Evolutionary conservation across 2,329 filamentous ascomycete genomes (phyloP).

Genomic region (Cercospora sp.): DNA sequence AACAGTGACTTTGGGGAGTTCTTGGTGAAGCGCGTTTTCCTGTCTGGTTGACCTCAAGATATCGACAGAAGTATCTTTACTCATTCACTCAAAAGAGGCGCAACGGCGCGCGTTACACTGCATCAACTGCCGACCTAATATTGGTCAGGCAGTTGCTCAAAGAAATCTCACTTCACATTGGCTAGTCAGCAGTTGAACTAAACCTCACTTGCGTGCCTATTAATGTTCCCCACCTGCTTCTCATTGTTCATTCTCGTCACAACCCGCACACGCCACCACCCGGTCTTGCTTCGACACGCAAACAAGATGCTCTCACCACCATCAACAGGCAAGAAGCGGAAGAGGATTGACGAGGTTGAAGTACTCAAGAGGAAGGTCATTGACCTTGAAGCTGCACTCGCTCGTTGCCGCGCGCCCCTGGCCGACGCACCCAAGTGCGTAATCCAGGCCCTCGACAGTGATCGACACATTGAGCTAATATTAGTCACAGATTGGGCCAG

Average conservation of each 20-base stretch:
- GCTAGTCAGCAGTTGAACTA: background rate
- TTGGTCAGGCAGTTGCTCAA: background rate
- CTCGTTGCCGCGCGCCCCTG: background rate
- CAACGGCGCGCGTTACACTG: background rate
- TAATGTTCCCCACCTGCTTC: background rate
- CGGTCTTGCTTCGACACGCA: background rate
- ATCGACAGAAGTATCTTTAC: background rate
- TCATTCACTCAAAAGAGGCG: background rate
- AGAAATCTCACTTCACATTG: background rate
- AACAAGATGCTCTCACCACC: background rate
- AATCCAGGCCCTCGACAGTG: background rate
- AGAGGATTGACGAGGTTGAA: background rate
- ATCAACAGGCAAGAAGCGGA: background rate
- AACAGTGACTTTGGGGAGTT: constrained; percentile 49
- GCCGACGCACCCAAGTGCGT: background rate
- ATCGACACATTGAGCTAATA: background rate
- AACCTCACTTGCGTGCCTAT: background rate
- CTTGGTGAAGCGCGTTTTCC: constrained; percentile 29
- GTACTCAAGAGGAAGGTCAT: background rate
- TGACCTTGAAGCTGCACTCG: background rate
- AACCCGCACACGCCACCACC: background rate
- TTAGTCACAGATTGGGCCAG: constrained; percentile 20
- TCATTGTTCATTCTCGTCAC: background rate
- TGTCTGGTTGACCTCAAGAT: background rate
- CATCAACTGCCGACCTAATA: background rate